Evolutionary conservation across 2,329 filamentous ascomycete species (phyloP).

Genomic region (Fusarium musae): DNA sequence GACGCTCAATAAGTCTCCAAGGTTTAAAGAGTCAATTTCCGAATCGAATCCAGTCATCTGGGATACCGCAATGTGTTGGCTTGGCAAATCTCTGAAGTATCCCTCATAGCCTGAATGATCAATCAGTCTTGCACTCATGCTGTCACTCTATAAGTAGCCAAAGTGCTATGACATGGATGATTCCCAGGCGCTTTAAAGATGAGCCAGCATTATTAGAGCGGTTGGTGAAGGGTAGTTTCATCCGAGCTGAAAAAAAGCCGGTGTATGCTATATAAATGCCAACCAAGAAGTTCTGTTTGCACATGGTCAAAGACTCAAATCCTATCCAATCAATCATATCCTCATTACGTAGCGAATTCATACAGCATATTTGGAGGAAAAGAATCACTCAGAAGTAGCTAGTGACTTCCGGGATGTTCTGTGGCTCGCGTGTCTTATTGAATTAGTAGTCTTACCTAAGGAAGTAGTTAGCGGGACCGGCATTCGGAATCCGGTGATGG

Average conservation of each 20-base stretch:
- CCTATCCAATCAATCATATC: no score
- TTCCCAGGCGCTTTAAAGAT: no score
- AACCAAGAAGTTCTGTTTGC: background rate
- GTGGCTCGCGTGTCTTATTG: background rate
- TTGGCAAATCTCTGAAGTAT: no score
- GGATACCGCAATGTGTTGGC: background rate
- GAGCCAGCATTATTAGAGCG: background rate
- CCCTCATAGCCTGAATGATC: background rate
- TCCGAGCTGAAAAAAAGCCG: background rate
- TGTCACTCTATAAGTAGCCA: background rate
- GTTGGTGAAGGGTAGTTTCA: background rate
- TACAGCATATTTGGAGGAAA: no score
- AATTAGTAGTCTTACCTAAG: background rate
- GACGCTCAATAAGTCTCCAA: fast-evolving
- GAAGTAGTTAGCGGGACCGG: background rate
- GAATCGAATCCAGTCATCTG: fast-evolving
- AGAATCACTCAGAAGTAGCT: background rate
- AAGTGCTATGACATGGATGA: no score
- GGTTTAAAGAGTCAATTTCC: background rate
- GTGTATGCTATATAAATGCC: background rate
- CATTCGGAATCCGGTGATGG: background rate
- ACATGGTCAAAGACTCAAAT: background rate
- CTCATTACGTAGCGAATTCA: background rate
- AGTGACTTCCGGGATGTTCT: background rate
- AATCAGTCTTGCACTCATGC: fast-evolving